These are phyloP conservation scores for Colletotrichum siamense DNA, from an alignment of 2,329 filamentous ascomycete species.

Conservation along the genomic window DNA sequence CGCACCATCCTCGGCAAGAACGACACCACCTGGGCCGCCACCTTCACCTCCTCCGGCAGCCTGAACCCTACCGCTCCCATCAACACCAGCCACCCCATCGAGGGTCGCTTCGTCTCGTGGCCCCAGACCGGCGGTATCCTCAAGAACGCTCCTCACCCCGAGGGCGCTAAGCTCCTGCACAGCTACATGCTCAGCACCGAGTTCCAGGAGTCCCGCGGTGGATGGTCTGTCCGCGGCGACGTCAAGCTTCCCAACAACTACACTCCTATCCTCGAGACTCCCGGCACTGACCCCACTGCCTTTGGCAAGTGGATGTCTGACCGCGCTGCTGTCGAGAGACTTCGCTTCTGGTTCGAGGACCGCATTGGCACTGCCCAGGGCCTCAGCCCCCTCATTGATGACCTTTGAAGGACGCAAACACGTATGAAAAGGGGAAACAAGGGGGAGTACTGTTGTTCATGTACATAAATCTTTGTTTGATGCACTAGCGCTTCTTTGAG, in stretches of 20 bases:
- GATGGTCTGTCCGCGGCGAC: conserved; percentile 41
- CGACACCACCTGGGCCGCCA: conserved; percentile 32
- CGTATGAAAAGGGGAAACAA: not conserved
- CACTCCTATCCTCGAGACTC: conserved; percentile 32
- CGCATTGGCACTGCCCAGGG: conserved; percentile 48
- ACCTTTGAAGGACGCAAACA: not conserved
- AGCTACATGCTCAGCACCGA: conserved; percentile 50
- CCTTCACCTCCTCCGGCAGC: conserved; percentile 34
- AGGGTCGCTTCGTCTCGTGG: conserved; percentile 53
- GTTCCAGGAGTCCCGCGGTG: conserved; percentile 34
- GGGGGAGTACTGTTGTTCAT: not conserved
- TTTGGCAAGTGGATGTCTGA: conserved; percentile 49
- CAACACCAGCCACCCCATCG: conserved; percentile 34
- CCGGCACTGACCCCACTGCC: conserved; percentile 38
- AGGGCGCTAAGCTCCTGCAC: conserved; percentile 56
- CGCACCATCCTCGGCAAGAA: conserved; percentile 35
- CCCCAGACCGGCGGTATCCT: conserved; percentile 53
- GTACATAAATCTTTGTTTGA: not conserved
- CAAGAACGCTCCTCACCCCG: conserved; percentile 51
- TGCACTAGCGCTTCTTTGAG: not conserved
- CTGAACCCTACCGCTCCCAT: conserved; percentile 23
- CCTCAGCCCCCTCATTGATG: conserved; percentile 35
- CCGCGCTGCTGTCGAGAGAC: conserved; percentile 43
- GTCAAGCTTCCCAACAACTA: conserved; percentile 31
- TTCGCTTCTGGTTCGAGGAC: conserved; percentile 46